Evolutionary conservation across 192 early-diverging fungal species (phyloP).

Genomic region (Dispira simplex): DNA sequence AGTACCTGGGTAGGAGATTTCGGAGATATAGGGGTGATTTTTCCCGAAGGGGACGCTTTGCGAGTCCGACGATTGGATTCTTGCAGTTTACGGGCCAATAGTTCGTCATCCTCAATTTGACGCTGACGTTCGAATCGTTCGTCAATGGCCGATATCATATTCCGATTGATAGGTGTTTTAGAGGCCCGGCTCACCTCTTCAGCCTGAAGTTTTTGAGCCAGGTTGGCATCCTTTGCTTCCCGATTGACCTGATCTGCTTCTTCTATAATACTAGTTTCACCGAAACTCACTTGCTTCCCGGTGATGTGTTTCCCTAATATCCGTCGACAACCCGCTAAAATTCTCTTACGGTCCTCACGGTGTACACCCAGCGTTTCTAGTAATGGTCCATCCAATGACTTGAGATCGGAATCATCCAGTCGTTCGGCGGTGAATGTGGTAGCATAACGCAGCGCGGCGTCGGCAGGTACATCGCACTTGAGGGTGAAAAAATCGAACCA

Average conservation of each 20-base stretch:
- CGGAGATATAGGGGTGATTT: too few species aligned
- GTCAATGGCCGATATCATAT: constrained; percentile 28
- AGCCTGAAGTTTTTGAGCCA: constrained; percentile 20
- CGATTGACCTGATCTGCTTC: constrained; percentile 19
- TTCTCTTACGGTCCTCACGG: constrained; percentile 67
- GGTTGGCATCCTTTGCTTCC: constrained; percentile 9
- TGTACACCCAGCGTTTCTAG: constrained; percentile 67
- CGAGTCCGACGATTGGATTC: constrained; percentile 33
- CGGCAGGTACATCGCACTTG: constrained; percentile 49
- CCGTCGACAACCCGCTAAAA: constrained; percentile 38
- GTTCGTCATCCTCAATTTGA: constrained; percentile 67
- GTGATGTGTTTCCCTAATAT: constrained; percentile 23
- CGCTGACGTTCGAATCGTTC: constrained; percentile 22
- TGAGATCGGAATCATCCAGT: constrained; percentile 64
- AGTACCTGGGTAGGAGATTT: constrained; percentile 14
- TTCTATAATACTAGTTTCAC: constrained; percentile 16
- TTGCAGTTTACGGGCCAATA: constrained; percentile 68
- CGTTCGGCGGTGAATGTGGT: constrained; percentile 74
- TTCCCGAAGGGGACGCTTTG: not conserved
- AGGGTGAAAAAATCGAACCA: constrained; percentile 88
- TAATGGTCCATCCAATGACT: constrained; percentile 55
- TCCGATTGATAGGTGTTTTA: constrained; percentile 18
- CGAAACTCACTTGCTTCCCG: constrained; percentile 25
- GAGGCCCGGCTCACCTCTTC: constrained; percentile 17
- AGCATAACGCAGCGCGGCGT: constrained; percentile 67